Evolutionary conservation across 2,329 filamentous ascomycete species (phyloP), one percentile per base, ranked within the genome.

Genomic region (Colletotrichum trifolii): DNA sequence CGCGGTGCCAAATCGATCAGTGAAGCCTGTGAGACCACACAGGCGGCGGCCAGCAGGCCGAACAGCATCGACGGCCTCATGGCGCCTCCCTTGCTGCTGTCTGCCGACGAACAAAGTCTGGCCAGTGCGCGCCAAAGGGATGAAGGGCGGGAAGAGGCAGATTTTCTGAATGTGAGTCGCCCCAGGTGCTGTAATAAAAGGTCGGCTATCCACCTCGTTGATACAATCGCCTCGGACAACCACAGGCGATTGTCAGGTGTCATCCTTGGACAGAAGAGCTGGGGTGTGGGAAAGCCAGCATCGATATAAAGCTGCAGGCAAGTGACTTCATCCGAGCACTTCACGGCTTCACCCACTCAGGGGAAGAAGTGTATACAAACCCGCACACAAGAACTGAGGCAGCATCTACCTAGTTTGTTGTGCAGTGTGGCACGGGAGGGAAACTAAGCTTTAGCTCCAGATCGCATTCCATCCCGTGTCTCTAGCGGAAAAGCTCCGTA

Each of bases 1-100:
- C 67, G 50, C 36, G 33, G 48, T 15, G 57, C 59, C 54, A 68
- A 70, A 36, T 69, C 64, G 7, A 69, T 9, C 2, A 70, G 46
- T 34, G 66, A 58, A 5, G 55, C 61, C 33, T 60, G 48, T n/a
- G 56, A 59, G 17, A 43, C 52, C n/a, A 38, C 48, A 33, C 71
- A 57, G 17, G 60, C 59, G 49, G 57, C 67, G 33, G 61, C 69
- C 35, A 55, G 61, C 10, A 66, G 59, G 17, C 63, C 13, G 61
- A 47, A 2, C 55, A 59, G 9, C 38, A 68, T 53, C 43, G 58
- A n/a, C 67, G 67, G 38, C 66, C 56, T 65, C 62, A 66, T 67
- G 11, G 40, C 53, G 52, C 33, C 47, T 12, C 8, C 5, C 10
- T 47, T 58, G 40, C 38, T 43, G 42, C 40, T 36, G 12, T 12